Evolutionary conservation across 108 stramenopile genomes (phyloP), one percentile per base, ranked within the genome.

Genomic region (Nitzschia sp.): DNA sequence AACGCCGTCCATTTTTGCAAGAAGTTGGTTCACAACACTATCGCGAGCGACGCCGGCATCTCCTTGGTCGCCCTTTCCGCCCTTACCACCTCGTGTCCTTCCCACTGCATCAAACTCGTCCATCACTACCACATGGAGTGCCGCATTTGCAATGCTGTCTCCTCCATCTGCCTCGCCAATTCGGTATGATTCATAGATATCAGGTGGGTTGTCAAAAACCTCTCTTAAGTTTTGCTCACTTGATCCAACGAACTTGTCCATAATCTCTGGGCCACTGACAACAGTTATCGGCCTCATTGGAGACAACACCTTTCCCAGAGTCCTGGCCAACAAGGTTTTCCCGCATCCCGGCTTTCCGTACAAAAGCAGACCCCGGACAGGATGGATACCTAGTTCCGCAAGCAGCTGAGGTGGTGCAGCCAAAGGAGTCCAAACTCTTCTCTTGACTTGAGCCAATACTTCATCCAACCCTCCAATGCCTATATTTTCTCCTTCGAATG

Each of bases 101-200:
- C 89, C 86, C 51, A 96, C 90, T 19, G 97, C 95, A 86, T 97
- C 97, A 43, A 96, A 93, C 70, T 97, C 97, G 74, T 97, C 97
- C 69, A 97, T 82, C 10, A 96, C 76, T 12, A 82, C 51, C 10
- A 82, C 81, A 46, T 82, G 81, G 15, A 82, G 40, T 10, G 76
- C 81, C 3, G 72, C 70, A 14, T 55, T 58, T 10, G 76, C 73
- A 50, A 93, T 52, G 2, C 76, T 67, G 10, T 80, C 78, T 1
- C 90, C 90, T 50, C 75, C 84, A 68, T 91, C 84, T 24, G 58
- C 62, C 51, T 80, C 75, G 20, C 75, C 61, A 6, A 80, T 20
- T 59, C 86, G 78, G 53, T 80, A 83, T 11, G 68, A 70, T 48
- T 86, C 83, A 53, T 89, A 86, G 0, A 94, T 75, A 7, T 83